Conservation (phyloP, 1,284 basidiomycete species). For the Mycosarcoma maydis region DNA sequence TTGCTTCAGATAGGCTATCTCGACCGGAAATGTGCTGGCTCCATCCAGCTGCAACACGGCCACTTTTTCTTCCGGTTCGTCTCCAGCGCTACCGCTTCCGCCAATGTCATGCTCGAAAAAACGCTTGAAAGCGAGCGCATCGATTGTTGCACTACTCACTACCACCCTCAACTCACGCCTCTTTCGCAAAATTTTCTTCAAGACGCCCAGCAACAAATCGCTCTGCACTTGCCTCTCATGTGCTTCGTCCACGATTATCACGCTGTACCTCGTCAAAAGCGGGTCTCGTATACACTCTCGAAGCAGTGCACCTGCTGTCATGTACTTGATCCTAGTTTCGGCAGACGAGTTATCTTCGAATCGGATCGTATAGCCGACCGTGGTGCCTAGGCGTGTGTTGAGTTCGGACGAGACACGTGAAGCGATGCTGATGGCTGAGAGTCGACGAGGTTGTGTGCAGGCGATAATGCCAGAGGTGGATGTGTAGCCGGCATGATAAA, state of each 20-base stretch:
- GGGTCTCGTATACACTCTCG: conserved; percentile 60
- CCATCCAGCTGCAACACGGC: conserved; percentile 67
- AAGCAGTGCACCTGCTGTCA: conserved; percentile 59
- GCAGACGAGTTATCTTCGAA: conserved; percentile 67
- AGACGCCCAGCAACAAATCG: conserved; percentile 68
- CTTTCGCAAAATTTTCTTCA: conserved; percentile 79
- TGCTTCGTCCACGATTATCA: conserved; percentile 69
- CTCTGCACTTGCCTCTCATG: conserved; percentile 68
- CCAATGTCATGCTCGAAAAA: no score
- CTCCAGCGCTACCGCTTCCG: no score
- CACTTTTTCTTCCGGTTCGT: conserved; percentile 35
- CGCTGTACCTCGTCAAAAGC: conserved; percentile 59
- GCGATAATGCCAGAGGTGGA: conserved; percentile 64
- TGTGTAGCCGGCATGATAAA: conserved; percentile 78
- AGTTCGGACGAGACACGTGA: conserved; percentile 67
- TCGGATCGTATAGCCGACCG: conserved; percentile 72
- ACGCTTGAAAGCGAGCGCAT: conserved; percentile 84
- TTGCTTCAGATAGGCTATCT: conserved; percentile 66
- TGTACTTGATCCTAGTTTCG: conserved; percentile 65
- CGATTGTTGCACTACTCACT: conserved; percentile 93
- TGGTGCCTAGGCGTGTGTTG: conserved; percentile 76
- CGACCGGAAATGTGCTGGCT: conserved; percentile 67
- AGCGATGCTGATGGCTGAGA: conserved; percentile 67
- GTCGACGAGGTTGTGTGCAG: conserved; percentile 66
- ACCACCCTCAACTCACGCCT: conserved; percentile 87